A percentile compares a stretch with the other conserved stretches of the same genome.
Evolutionary conservation across 495 filamentous ascomycete species (phyloP).

Genomic region (Neurospora hispaniola): DNA sequence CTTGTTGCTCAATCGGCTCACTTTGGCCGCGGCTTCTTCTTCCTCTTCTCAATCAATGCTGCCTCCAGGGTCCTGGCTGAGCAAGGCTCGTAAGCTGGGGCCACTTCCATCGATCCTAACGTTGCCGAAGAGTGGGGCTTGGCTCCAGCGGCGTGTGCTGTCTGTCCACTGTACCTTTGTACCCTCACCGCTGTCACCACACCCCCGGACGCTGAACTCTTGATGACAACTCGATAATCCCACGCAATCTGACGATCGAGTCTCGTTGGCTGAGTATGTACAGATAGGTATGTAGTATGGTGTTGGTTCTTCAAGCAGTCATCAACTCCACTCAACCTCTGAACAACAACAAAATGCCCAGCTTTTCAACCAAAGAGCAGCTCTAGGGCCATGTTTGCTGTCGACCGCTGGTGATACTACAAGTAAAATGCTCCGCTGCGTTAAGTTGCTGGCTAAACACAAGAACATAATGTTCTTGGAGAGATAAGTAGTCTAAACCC

Average conservation of each 20-base stretch:
- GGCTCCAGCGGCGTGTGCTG: not conserved
- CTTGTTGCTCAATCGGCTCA: not conserved
- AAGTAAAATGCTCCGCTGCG: too few species aligned
- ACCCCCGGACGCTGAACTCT: not conserved
- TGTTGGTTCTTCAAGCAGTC: too few species aligned
- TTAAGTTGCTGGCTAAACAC: too few species aligned
- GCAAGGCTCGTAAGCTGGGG: not conserved
- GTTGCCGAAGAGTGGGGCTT: not conserved
- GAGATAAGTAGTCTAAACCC: not conserved
- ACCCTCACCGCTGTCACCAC: not conserved
- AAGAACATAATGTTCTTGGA: not conserved
- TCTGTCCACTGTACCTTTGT: not conserved
- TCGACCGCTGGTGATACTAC: not conserved
- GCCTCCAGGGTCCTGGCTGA: not conserved
- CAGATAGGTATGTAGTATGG: not conserved
- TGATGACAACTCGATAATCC: not conserved
- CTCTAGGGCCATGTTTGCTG: not conserved
- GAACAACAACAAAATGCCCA: not conserved
- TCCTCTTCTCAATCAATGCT: not conserved
- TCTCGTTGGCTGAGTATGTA: not conserved
- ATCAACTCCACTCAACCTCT: not conserved
- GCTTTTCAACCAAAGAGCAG: not conserved
- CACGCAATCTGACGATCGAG: not conserved
- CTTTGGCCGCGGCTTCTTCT: slow-evolving; percentile 9
- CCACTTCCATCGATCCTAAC: not conserved